Evolutionary conservation across 805 yeast genomes (phyloP).

Genomic region (Yarrowia keelungensis): DNA sequence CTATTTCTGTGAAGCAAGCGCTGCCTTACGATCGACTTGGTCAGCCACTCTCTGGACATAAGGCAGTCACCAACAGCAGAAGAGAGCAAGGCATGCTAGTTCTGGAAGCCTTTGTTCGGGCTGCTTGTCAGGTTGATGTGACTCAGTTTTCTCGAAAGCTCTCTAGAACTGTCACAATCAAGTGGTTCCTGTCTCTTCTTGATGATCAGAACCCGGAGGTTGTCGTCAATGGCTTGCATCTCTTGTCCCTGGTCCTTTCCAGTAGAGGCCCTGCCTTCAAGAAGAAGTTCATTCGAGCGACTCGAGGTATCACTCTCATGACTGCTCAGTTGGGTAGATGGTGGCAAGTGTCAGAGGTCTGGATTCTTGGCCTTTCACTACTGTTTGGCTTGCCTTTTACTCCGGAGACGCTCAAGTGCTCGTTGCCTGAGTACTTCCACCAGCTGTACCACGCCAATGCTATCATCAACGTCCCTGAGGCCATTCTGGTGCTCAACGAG

Average conservation of each 20-base stretch:
- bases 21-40: slow-evolving; percentile 48
- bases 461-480: slow-evolving; percentile 30
- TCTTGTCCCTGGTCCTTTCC: slow-evolving; percentile 60
- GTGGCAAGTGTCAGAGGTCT: slow-evolving; percentile 59
- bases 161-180: slow-evolving; percentile 65
- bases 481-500: slow-evolving; percentile 29
- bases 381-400: slow-evolving; percentile 51
- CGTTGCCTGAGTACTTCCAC: slow-evolving; percentile 2
- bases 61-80: background rate
- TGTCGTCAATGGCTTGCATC: slow-evolving; percentile 50
- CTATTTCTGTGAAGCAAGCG: slow-evolving; percentile 41
- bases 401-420: background rate
- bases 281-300: slow-evolving; percentile 58
- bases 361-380: slow-evolving; percentile 44
- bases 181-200: slow-evolving; percentile 67
- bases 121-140: slow-evolving; percentile 48
- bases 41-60: slow-evolving; percentile 8
- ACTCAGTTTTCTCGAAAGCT: slow-evolving; percentile 46
- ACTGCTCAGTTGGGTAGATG: slow-evolving; percentile 56
- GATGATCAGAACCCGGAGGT: slow-evolving; percentile 52
- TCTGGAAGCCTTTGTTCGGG: slow-evolving; percentile 40
- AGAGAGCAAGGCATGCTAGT: slow-evolving; percentile 27
- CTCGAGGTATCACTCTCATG: slow-evolving; percentile 58
- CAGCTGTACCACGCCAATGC: slow-evolving; percentile 13
- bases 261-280: slow-evolving; percentile 57